phyloP scores from a whole-genome alignment of 2,329 filamentous ascomycete species.

The Trichoderma endophyticum region DNA sequence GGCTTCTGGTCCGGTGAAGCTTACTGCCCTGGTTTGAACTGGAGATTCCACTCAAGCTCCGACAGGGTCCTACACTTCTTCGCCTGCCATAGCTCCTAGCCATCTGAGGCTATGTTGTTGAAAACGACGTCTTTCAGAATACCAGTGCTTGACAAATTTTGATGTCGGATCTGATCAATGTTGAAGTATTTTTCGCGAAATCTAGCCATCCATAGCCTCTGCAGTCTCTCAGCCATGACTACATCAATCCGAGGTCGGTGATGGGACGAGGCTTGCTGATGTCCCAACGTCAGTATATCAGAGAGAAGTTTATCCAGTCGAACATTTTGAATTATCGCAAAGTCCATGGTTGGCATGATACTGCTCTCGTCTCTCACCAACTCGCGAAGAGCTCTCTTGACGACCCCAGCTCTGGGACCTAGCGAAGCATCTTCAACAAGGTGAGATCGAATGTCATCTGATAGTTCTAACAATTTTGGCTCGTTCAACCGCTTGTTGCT shows the following conservation, averaged over 20 bases:
- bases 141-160: constrained; percentile 35
- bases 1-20: constrained; percentile 21
- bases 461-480: constrained; percentile 36
- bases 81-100: constrained; percentile 38
- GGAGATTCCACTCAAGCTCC: constrained; percentile 39
- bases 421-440: constrained; percentile 33
- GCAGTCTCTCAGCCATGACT: constrained; percentile 38
- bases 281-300: constrained; percentile 37
- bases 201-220: constrained; percentile 42
- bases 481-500: constrained; percentile 8
- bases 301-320: constrained; percentile 45
- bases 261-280: constrained; percentile 27
- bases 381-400: constrained; percentile 40
- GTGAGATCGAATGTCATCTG: constrained; percentile 40
- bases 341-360: constrained; percentile 33
- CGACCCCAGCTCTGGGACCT: constrained; percentile 33
- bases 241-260: constrained; percentile 35
- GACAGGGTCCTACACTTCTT: constrained; percentile 34
- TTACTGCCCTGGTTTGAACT: constrained; percentile 50
- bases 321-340: constrained; percentile 38
- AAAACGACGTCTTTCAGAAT: constrained; percentile 42
- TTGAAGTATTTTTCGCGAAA: constrained; percentile 45
- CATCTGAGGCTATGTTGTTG: constrained; percentile 30
- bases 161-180: constrained; percentile 44
- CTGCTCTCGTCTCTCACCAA: constrained; percentile 39